These are phyloP conservation scores for Candida suzukii DNA, from an alignment of 805 yeast genomes.

Conservation along the genomic window DNA sequence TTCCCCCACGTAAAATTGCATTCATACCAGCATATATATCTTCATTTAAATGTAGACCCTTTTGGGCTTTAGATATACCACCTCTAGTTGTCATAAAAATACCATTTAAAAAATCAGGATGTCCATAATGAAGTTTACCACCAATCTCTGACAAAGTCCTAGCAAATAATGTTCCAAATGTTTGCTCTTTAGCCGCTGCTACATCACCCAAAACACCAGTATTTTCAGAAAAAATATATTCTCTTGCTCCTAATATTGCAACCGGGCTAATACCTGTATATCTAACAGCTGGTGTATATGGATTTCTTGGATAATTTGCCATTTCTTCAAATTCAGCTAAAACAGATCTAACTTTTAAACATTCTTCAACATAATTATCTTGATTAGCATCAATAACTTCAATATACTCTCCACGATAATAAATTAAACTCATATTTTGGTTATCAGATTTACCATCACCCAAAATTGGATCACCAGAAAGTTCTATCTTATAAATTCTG, in stretches of 20 bases:
- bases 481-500: slow-evolving; percentile 54
- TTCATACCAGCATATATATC: slow-evolving; percentile 96
- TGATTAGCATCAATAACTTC: slow-evolving; percentile 96
- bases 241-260: slow-evolving; percentile 93
- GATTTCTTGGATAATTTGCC: slow-evolving; percentile 39
- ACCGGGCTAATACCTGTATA: slow-evolving; percentile 46
- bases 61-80: slow-evolving; percentile 92
- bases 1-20: slow-evolving; percentile 83
- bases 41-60: slow-evolving; percentile 86
- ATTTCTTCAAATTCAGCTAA: slow-evolving; percentile 88
- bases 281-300: slow-evolving; percentile 50
- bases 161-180: slow-evolving; percentile 93
- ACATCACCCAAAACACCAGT: slow-evolving; percentile 91
- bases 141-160: slow-evolving; percentile 91
- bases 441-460: slow-evolving; percentile 98
- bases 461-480: slow-evolving; percentile 89
- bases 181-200: slow-evolving; percentile 96
- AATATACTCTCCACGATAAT: slow-evolving; percentile 88
- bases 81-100: slow-evolving; percentile 94
- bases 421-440: slow-evolving; percentile 82
- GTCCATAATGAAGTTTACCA: slow-evolving; percentile 92
- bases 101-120: slow-evolving; percentile 90
- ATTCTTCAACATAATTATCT: slow-evolving; percentile 92
- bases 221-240: slow-evolving; percentile 88
- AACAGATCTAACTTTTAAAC: slow-evolving; percentile 81